Evolutionary conservation across 768 basidiomycete genomes (phyloP).

Genomic region (Lentinula raphanica): DNA sequence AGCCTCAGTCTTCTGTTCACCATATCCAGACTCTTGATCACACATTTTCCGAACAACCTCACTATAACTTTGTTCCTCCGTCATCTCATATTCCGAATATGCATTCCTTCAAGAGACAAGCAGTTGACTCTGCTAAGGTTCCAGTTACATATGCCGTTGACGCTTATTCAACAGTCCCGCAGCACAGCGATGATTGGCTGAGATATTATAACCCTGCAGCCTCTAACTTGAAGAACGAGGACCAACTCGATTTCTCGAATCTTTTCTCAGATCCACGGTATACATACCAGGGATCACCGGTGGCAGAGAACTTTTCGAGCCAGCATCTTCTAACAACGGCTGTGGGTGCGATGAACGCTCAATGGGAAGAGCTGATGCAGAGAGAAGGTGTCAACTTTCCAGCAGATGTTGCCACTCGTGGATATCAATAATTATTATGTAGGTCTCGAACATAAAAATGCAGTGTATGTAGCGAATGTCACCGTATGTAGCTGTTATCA

Average conservation of each 20-base stretch:
- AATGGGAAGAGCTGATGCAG: neutral
- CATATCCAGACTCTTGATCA: neutral
- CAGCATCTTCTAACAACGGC: neutral
- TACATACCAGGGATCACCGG: neutral
- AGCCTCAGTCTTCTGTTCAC: too few species aligned
- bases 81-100: neutral
- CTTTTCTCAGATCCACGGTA: neutral
- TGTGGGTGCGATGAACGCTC: neutral
- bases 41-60: neutral
- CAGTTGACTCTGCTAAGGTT: neutral
- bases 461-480: too few species aligned
- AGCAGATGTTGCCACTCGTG: neutral
- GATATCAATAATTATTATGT: neutral
- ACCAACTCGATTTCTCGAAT: neutral
- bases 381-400: neutral
- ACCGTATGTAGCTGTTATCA: too few species aligned
- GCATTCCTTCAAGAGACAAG: neutral
- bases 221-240: neutral
- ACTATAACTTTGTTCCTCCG: neutral
- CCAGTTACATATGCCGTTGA: neutral
- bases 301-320: neutral
- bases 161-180: neutral
- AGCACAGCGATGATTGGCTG: neutral
- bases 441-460: neutral
- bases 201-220: neutral